Evolutionary conservation across 352 stramenopile species (phyloP), one percentile per base, ranked within the genome.

Genomic region (Phytopythium oedochilum): DNA sequence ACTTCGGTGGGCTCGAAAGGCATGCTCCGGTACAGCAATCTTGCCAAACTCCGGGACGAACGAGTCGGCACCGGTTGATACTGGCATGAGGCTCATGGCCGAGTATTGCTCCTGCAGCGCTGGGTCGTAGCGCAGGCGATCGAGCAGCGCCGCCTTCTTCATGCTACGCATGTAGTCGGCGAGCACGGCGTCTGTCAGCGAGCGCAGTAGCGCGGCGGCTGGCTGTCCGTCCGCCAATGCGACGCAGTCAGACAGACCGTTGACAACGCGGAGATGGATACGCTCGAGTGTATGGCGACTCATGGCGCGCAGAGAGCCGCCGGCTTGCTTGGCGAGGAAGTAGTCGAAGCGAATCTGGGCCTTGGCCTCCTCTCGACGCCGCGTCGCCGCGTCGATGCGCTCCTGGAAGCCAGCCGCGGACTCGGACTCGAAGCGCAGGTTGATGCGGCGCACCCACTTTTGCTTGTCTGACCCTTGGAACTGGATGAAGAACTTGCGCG

Each of bases 111-210:
- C 51, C 48, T 83, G 73, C n/a, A 96, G 70, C n/a, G 56, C 66
- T 0, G 44, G 57, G 43, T 93, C 64, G 23, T 70, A 73, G 11
- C 63, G 57, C 11, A 94, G 52, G 22, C 80, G 82, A 43, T 89
- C 77, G 23, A 88, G 55, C 20, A 98, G 60, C 15, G 96, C 79
- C 1, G 88, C 70, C 42, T 96, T 96, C 68, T 98, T 97, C 89
- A 98, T 97, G 42, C 83, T 96, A 2, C 85, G 77, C 45, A 82
- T 86, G 66, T 98, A 97, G 18, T 91, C 79, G 32, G 96, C 79
- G 55, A 97, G 95, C 32, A 88, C 85, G 18, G 88, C 77, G 48
- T 94, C 87, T 1, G 88, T 98, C 35, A 98, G 75, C 25, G 71
- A 57, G 11, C 88, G 76, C n/a, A 98, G 65, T 12, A 96, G 61